A percentile compares a stretch with the other conserved stretches of the same genome.
Conservation (phyloP, 73 alveolate genomes). For the Chromera velia region DNA sequence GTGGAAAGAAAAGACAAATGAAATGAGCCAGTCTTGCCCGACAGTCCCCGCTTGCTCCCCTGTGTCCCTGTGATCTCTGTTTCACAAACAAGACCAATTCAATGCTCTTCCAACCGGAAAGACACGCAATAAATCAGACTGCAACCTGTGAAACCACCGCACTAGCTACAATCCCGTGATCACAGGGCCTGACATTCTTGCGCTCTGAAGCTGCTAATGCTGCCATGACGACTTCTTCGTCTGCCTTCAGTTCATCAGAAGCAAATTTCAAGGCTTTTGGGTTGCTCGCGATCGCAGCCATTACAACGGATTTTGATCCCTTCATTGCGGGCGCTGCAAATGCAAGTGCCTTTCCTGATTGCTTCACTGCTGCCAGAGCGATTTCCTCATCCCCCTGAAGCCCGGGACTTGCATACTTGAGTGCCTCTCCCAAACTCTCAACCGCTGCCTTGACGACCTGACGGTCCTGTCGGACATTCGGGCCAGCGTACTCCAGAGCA, state of each 20-base stretch:
- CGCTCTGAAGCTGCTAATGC: too few species aligned
- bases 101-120: too few species aligned
- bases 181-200: too few species aligned
- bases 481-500: conserved; percentile 5
- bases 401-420: not conserved
- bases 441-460: conserved; percentile 18
- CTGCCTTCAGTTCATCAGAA: not conserved
- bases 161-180: too few species aligned
- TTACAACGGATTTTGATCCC: conserved; percentile 10
- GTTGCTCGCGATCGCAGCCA: conserved; percentile 9
- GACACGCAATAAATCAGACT: too few species aligned
- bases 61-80: too few species aligned
- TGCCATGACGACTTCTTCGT: conserved; percentile 11
- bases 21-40: too few species aligned
- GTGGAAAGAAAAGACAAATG: too few species aligned
- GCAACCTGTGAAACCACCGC: too few species aligned
- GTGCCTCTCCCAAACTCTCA: conserved; percentile 4
- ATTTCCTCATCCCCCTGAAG: conserved; percentile 12
- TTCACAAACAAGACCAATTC: too few species aligned
- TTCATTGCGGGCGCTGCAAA: not conserved
- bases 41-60: too few species aligned
- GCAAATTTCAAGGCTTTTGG: conserved; percentile 9
- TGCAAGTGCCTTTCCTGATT: conserved; percentile 3
- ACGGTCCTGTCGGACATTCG: conserved; percentile 5
- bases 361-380: conserved; percentile 25